These are phyloP conservation scores for Epichloe amarillans DNA, from an alignment of 2,329 filamentous ascomycete genomes.

Conservation along the genomic window DNA sequence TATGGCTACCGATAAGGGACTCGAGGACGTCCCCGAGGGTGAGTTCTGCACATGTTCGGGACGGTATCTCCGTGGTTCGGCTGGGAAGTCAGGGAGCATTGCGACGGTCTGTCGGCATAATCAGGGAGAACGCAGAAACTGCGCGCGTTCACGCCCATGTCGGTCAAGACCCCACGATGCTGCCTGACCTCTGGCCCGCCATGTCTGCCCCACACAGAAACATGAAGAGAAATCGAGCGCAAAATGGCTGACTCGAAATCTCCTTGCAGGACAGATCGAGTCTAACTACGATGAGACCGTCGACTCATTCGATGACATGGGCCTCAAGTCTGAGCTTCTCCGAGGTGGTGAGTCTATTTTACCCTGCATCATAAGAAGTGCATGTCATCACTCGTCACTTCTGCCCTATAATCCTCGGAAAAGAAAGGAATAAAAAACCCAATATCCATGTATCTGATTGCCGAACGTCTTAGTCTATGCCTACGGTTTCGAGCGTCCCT, in stretches of 20 bases:
- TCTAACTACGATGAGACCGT: conserved; percentile 99
- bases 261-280: conserved; percentile 80
- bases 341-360: conserved; percentile 54
- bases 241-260: conserved; percentile 11
- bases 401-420: too few relatives aligned
- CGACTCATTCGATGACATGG: conserved; percentile 98
- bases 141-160: not conserved
- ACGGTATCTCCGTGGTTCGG: too few relatives aligned
- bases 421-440: not conserved
- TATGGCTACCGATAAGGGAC: conserved; percentile 97
- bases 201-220: conserved; percentile 1
- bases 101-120: not conserved
- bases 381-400: not conserved
- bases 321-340: conserved; percentile 91
- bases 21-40: conserved; percentile 96
- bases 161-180: conserved; percentile 1
- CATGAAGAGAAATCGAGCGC: not conserved
- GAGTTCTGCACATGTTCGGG: conserved; percentile 30
- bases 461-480: conserved; percentile 56
- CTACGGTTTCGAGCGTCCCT: conserved; percentile 99
- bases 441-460: not conserved
- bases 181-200: not conserved
- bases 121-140: not conserved
- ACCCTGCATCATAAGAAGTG: not conserved
- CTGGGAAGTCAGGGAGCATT: not conserved